A percentile compares a stretch with the other conserved stretches of the same genome.
These are phyloP conservation scores for Aspergillus oerlinghausenensis DNA, from an alignment of 2,329 filamentous ascomycete species.

Conservation along the genomic window DNA sequence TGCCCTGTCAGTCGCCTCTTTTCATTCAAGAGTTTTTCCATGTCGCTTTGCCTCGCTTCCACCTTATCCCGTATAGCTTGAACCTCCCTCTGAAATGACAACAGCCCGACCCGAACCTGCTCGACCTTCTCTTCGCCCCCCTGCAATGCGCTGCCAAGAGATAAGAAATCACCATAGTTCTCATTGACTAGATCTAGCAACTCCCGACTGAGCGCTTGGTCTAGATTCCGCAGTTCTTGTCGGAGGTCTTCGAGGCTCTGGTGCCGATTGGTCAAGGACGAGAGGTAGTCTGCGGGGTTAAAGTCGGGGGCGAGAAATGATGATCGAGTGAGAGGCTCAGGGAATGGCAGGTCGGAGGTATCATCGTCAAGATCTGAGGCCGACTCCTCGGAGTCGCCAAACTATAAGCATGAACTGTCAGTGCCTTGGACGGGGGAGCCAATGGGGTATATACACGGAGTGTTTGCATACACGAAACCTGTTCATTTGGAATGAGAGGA, in stretches of 20 bases:
- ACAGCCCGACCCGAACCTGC: conserved; percentile 77
- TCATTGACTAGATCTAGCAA: conserved; percentile 90
- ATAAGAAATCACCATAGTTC: conserved; percentile 89
- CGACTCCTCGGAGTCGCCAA: conserved; percentile 44
- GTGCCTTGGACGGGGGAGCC: background rate
- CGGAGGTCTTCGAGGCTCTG: conserved; percentile 94
- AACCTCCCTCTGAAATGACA: conserved; percentile 80
- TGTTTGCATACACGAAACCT: conserved; percentile 28
- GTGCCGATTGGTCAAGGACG: conserved; percentile 76
- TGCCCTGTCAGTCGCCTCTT: conserved; percentile 59
- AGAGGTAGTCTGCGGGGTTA: conserved; percentile 76
- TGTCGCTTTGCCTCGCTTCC: conserved; percentile 57
- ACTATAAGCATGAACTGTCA: conserved; percentile 24
- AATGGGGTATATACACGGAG: background rate
- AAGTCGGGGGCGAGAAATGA: conserved; percentile 79
- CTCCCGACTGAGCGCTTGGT: conserved; percentile 74
- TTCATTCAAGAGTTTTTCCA: conserved; percentile 60
- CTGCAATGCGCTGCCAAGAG: conserved; percentile 71
- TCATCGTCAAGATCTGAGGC: conserved; percentile 55
- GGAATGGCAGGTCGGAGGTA: conserved; percentile 72
- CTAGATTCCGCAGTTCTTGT: conserved; percentile 75
- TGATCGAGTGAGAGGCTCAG: conserved; percentile 71
- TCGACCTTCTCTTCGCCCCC: conserved; percentile 91
- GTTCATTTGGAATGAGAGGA: conserved; percentile 22
- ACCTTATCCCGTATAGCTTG: conserved; percentile 68